These are phyloP conservation scores for Apophysomyces variabilis DNA, from an alignment of 371 early-diverging fungal species.

Conservation along the genomic window DNA sequence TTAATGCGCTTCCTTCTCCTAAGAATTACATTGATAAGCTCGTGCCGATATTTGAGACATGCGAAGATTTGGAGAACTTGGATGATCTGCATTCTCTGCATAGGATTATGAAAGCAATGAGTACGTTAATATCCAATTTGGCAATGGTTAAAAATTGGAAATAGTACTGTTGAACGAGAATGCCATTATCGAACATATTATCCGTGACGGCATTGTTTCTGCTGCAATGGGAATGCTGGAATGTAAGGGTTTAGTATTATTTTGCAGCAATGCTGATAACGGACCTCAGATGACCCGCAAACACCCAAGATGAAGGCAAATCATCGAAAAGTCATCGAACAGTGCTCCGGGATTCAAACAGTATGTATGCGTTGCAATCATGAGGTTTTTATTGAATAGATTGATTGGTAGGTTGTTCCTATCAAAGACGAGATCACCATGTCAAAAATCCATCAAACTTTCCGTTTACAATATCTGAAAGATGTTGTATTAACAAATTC, in stretches of 20 bases:
- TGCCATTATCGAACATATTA: conserved; percentile 69
- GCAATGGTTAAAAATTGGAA: background rate
- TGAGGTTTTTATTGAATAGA: background rate
- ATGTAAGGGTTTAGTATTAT: conserved; percentile 53
- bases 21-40: conserved; percentile 79
- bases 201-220: conserved; percentile 73
- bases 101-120: conserved; percentile 72
- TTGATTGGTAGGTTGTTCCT: conserved; percentile 62
- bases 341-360: conserved; percentile 69
- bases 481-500: conserved; percentile 77
- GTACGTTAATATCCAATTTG: conserved; percentile 46
- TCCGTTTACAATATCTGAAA: conserved; percentile 82
- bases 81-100: conserved; percentile 75
- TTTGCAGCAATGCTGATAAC: background rate
- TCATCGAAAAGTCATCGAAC: conserved; percentile 69
- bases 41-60: conserved; percentile 69
- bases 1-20: conserved; percentile 11
- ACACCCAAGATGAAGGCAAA: conserved; percentile 68
- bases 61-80: conserved; percentile 83
- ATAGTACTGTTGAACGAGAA: conserved; percentile 48
- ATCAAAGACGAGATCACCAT: conserved; percentile 68
- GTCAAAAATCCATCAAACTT: conserved; percentile 80
- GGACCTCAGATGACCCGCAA: conserved; percentile 69
- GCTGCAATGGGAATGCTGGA: conserved; percentile 82
- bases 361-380: conserved; percentile 22